Evolutionary conservation across 805 yeast genomes (phyloP), one percentile per base, ranked within the genome.

Genomic region (Candida taoyuanica): DNA sequence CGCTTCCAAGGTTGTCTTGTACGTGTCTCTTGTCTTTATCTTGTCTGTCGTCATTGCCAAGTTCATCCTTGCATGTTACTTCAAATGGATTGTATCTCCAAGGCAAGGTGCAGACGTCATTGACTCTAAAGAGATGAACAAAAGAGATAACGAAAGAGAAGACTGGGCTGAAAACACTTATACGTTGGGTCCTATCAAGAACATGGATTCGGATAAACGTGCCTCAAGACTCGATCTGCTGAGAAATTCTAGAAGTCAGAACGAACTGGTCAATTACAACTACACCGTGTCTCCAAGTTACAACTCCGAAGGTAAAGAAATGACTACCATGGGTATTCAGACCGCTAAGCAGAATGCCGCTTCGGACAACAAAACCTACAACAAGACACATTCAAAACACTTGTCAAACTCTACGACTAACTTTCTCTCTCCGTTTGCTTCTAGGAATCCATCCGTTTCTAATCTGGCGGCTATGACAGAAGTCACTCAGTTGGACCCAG

Each of bases 51-150:
- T 88, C 17, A 55, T 80, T 36, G 69, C 70, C 30, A 89, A 89
- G 63, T 93, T 93, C 52, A 40, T 83, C 12, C 68, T 91, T 59
- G 97, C 98, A 0, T 81, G 91, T 56, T 86, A 88, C 58, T 93
- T 82, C 70, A 79, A 83, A 50, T 91, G 96, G 95, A 62, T 77
- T 41, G 63, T 91, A 15, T 72, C 96, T 8, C 75, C 78, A 30
- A 70, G 63, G 25, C 96, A 88, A 64, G 98, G 98, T 44, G 93
- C 93, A 3, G 74, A 73, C 43, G 65, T 64, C 19, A 65, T 80
- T 34, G 74, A 77, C 43, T 68, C 73, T 45, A 77, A 75, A 52
- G 70, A 74, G 29, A 73, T 82, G 81, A 70, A 68, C 17, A 70
- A 72, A 43, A 77, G 89, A 51, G 76, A 76, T 33, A 72, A 77